Base-by-base conservation (phyloP, 129 eudicot genomes). In the Helichrysum umbraculigerum region DNA sequence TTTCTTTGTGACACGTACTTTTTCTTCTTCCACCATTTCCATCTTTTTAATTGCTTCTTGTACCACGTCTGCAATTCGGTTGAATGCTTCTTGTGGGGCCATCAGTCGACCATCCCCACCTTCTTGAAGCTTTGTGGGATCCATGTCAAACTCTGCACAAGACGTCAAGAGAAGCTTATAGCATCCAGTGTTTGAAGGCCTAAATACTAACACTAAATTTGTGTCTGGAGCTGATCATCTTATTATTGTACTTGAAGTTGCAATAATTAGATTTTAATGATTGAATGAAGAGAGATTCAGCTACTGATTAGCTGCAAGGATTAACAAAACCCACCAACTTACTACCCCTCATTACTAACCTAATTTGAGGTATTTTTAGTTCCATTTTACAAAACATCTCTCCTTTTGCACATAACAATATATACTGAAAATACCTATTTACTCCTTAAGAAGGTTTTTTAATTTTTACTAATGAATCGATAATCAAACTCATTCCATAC, bases 1-100 rank as follows among this genome's bases (percentile, higher is more conserved):
- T 73, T 91, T 91, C 81, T 87, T 88, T 29, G 91, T 86, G 81
- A 78, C 59, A 16, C 89, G 87, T 76, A 91, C 80, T 72, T 91
- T 91, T 76, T 91, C 97, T 73, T 91, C 97, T 60, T 86, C 92
- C 32, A 91, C 97, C 86, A 83, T 78, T 87, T 88, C 97, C 97
- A 91, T 91, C 58, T 91, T 91, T 75, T 81, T 88, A 2, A 91
- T 83, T 47, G 97, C 96, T 82, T 91, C 97, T 65, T 89, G 90
- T 14, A 89, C 97, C 34, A 91, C 96, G 9, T 91, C 96, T 14
- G 96, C 96, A 15, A 89, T 91, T 72, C 83, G 82, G 81, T 87
- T 87, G 85, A 85, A 87, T 0, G 97, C 96, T 81, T 91, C 97
- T 56, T 87, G 96, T 74, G 97, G 97, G 34, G 97, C 91, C 82